Conservation (phyloP, 352 stramenopile species). For the Lagenidium sp. region DNA sequence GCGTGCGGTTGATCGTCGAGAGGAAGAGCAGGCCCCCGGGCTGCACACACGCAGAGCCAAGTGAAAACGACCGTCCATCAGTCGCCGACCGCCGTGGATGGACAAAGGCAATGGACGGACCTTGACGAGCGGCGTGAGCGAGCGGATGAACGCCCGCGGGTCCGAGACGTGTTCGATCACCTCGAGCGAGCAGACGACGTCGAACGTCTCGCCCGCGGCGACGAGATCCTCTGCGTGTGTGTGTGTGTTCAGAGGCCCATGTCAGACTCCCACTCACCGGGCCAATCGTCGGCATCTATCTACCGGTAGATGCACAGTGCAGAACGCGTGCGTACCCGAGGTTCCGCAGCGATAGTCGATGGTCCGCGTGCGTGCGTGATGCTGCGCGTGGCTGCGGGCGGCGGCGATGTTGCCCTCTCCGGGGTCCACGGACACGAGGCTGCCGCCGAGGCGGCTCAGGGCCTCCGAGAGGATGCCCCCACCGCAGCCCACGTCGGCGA, state of each 20-base stretch:
- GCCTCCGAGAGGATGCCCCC: conserved; percentile 80
- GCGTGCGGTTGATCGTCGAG: conserved; percentile 80
- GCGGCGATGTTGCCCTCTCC: conserved; percentile 63
- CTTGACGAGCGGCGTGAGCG: conserved; percentile 75
- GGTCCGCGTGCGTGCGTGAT: conserved; percentile 34
- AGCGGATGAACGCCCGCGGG: conserved; percentile 54
- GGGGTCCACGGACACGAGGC: conserved; percentile 66
- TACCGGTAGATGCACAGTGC: too few species aligned
- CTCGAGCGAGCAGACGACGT: conserved; percentile 82
- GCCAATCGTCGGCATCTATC: too few species aligned
- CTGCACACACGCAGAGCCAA: too few species aligned
- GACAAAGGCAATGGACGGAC: too few species aligned
- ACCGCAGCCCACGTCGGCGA: conserved; percentile 73
- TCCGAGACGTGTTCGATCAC: conserved; percentile 81
- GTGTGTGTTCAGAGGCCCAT: too few species aligned
- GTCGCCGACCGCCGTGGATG: too few species aligned
- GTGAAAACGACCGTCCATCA: too few species aligned
- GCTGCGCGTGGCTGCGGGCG: conserved; percentile 47
- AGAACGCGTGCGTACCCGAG: conserved; percentile 26
- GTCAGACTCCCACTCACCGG: too few species aligned
- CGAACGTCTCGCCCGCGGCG: conserved; percentile 53
- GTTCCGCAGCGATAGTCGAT: conserved; percentile 82
- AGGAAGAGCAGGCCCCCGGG: conserved; percentile 72
- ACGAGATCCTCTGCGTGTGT: conserved; percentile 75
- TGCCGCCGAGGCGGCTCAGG: conserved; percentile 64